Base-by-base conservation (phyloP, 1,284 basidiomycete species). In the Apiotrichum porosum region DNA sequence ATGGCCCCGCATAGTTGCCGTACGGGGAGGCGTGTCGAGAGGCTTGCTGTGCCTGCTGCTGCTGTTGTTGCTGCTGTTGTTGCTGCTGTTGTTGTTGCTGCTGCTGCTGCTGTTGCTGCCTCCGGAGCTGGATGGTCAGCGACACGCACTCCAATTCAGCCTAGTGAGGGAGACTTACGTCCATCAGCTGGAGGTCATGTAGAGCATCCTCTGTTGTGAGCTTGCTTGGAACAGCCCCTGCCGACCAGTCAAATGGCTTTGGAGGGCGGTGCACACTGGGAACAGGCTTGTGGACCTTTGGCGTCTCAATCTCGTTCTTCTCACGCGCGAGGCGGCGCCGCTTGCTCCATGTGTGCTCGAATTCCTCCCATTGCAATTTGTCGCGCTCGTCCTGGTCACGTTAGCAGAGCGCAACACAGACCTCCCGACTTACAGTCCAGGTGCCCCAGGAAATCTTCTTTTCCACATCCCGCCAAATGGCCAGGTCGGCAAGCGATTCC, bases 291-390 rank as follows among this genome's bases (percentile, higher is more conserved):
- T 59, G 62, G 50, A 74, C 72, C 39, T 73, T 68, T 6, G 74
- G 73, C 14, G 71, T 71, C 47, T 79, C 78, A 21, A 79, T 66
- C 42, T 72, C 66, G 13, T 77, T 74, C 71, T 78, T 78, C 63
- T 80, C 78, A 26, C 77, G 71, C 17, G 78, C 77, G 15, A 79
- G 57, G 32, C 72, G 62, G 15, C 78, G 61, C 34, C 77, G 65
- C 58, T 79, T 79, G 42, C 75, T 67, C 58, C 74, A 75, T 17
- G 75, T 73, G 33, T 76, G 71, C 49, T 78, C 75, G 57, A 78
- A 75, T 63, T 77, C 75, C 13, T 71, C 68, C 58, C 71, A 72
- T 19, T 77, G 69, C 39, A 76, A 43, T 42, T 65, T 61, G 41
- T 74, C 71, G 18, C 73, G 65, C 39, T 71, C 59, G 19, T 68